These are phyloP conservation scores for Acorus gramineus DNA, from an alignment of 106 monocot genomes.

Conservation along the genomic window DNA sequence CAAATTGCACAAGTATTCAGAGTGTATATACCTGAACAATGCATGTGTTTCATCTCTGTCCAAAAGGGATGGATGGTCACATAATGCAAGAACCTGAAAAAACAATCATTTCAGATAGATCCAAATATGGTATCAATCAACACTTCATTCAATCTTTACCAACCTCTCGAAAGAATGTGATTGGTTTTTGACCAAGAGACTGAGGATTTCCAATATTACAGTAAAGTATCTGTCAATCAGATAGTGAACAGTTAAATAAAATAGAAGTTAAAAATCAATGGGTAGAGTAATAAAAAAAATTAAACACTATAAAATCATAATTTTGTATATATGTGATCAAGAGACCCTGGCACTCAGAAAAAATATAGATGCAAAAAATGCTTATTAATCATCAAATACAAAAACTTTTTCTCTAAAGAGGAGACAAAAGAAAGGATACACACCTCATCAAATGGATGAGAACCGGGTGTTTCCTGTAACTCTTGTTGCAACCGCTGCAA, in stretches of 20 bases:
- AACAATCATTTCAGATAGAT: conserved; percentile 6
- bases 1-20: too few relatives aligned
- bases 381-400: too few relatives aligned
- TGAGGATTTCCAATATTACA: conserved; percentile 97
- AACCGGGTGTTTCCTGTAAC: conserved; percentile 51
- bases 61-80: conserved; percentile 63
- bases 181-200: conserved; percentile 76
- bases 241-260: neutral
- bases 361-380: too few relatives aligned
- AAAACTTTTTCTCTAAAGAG: neutral
- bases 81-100: conserved; percentile 74
- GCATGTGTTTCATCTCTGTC: conserved; percentile 66
- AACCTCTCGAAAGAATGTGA: conserved; percentile 93
- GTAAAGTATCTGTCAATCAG: conserved; percentile 58
- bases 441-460: conserved; percentile 87
- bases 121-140: neutral
- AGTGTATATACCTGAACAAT: conserved; percentile 57
- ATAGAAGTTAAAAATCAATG: neutral
- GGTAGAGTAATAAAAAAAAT: neutral
- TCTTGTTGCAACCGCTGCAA: conserved; percentile 70
- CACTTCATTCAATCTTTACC: neutral
- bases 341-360: neutral
- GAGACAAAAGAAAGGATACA: neutral
- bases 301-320: conserved; percentile 1
- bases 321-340: neutral